Conservation (phyloP, 371 early-diverging fungal genomes). For the Umbelopsis sp. region DNA sequence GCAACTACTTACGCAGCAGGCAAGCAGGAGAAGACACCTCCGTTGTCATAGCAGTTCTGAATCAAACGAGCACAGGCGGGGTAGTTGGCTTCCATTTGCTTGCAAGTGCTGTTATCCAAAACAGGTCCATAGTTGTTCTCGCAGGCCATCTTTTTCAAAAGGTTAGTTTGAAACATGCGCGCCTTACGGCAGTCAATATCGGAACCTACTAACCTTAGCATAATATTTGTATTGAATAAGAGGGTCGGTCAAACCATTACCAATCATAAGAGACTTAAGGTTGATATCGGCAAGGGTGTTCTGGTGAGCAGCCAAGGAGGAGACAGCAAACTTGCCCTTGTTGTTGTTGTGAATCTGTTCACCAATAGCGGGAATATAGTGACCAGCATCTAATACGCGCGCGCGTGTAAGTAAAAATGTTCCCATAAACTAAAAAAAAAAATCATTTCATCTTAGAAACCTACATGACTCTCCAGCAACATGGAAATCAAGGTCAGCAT, state of each 20-base stretch:
- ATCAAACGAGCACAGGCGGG: slow-evolving; percentile 80
- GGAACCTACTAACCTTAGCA: slow-evolving; percentile 56
- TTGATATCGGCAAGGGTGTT: slow-evolving; percentile 63
- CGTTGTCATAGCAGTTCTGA: slow-evolving; percentile 80
- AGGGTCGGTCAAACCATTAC: slow-evolving; percentile 93
- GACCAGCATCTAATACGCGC: slow-evolving; percentile 60
- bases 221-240: slow-evolving; percentile 90
- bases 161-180: neutral
- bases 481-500: slow-evolving; percentile 65
- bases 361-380: slow-evolving; percentile 83
- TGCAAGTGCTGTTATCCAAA: slow-evolving; percentile 65
- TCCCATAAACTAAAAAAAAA: neutral
- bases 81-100: slow-evolving; percentile 72
- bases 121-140: slow-evolving; percentile 80
- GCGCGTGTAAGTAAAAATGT: neutral
- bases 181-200: neutral
- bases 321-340: slow-evolving; percentile 43
- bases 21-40: slow-evolving; percentile 76
- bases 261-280: slow-evolving; percentile 80
- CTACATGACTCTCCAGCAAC: slow-evolving; percentile 55
- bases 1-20: slow-evolving; percentile 61
- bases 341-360: slow-evolving; percentile 72
- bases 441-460: slow-evolving; percentile 16
- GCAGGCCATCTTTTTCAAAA: slow-evolving; percentile 51
- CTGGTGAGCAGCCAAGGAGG: slow-evolving; percentile 38